phyloP scores from a whole-genome alignment of 306 rosid species.

The Sophora flavescens region DNA sequence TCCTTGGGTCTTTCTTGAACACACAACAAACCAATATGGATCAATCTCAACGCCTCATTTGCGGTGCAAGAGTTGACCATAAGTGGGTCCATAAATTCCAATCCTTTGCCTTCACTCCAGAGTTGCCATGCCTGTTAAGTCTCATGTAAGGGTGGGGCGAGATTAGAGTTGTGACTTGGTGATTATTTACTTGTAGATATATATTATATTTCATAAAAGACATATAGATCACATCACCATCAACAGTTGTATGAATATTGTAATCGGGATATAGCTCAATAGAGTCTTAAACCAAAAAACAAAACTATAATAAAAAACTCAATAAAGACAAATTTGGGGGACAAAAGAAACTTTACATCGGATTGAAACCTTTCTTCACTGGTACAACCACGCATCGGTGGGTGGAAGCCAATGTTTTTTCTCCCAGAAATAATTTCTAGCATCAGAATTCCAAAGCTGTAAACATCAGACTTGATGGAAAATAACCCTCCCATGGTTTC shows the following conservation, averaged over 20 bases:
- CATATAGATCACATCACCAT: not conserved
- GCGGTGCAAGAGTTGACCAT: conserved; percentile 18
- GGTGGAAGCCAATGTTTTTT: conserved; percentile 49
- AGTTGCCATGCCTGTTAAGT: conserved; percentile 40
- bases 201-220: not conserved
- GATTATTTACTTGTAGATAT: not conserved
- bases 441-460: conserved; percentile 54
- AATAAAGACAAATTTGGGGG: not conserved
- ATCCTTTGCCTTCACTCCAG: conserved; percentile 46
- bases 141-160: conserved; percentile 6
- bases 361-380: conserved; percentile 21
- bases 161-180: not conserved
- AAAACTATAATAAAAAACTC: not conserved
- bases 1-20: conserved; percentile 45
- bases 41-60: conserved; percentile 45
- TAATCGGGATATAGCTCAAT: not conserved
- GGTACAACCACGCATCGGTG: not conserved
- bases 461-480: conserved; percentile 59
- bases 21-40: conserved; percentile 53
- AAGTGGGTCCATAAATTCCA: conserved; percentile 38
- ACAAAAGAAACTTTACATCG: not conserved
- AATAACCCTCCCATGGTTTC: conserved; percentile 57
- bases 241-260: not conserved
- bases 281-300: too few species aligned
- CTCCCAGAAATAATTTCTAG: conserved; percentile 61